Base-by-base conservation (phyloP, 2,329 filamentous ascomycete genomes). In the Aureobasidium uvarum region DNA sequence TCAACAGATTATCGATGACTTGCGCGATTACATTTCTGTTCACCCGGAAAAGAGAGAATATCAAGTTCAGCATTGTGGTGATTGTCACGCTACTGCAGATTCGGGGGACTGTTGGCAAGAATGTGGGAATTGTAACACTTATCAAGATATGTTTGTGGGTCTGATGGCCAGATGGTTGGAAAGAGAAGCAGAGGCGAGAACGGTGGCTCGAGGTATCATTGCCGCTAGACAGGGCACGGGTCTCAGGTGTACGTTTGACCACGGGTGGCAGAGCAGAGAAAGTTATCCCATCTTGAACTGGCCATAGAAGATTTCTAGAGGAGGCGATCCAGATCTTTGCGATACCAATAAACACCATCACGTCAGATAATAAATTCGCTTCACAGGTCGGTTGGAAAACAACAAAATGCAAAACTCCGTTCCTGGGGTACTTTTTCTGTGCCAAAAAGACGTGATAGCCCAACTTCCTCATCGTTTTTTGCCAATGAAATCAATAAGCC, bases 91-190 rank as follows among this genome's bases (percentile, higher is more conserved):
- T 10, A 18, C 20, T 18, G 48, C 38, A 18, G 39, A n/a, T 41
- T 4, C 39, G 3, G 65, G 58, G 5, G 51, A 56, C 13, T 62
- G 65, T 16, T 33, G 51, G 50, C 18, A 18, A 31, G 33, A 56
- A 6, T 66, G 65, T 20, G 43, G 16, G 5, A 16, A 25, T 36
- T 66, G 65, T 28, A 48, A 36, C 7, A 7, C 23, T 5, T 62
- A 62, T 28, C 51, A 50, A 16, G 65, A 63, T 23, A 43, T 41
- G 36, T 43, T 54, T 43, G 60, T 63, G 2, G 60, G 46, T 3
- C 45, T 63, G 58, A 39, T 56, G 48, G 56, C 58, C 14, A 48
- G 56, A 18, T 66, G 65, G 65, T 45, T 66, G 50, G 65, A 66
- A 20, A 39, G 59, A 23, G 65, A 66, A 33, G 33, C 28, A 5